These are phyloP conservation scores for Aspergillaceae sp. DNA, from an alignment of 2,329 filamentous ascomycete genomes.

Conservation along the genomic window DNA sequence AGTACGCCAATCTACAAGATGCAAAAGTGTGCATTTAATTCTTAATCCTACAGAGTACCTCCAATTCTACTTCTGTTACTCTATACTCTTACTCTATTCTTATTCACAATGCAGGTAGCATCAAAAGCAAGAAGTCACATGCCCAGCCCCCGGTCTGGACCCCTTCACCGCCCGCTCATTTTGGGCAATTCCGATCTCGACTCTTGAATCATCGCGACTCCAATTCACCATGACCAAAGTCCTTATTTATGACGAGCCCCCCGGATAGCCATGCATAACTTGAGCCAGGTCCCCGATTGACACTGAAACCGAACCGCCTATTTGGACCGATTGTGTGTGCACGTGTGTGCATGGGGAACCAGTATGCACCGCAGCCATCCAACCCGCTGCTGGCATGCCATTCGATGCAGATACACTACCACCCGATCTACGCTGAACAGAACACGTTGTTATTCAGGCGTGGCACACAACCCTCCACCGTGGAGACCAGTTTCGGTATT, in stretches of 20 bases:
- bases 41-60: too few relatives aligned
- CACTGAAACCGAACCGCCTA: neutral
- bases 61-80: too few relatives aligned
- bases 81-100: too few relatives aligned
- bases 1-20: too few relatives aligned
- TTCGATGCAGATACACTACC: slow-evolving; percentile 15
- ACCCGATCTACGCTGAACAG: neutral
- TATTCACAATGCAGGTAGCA: too few relatives aligned
- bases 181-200: neutral
- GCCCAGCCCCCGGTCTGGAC: slow-evolving; percentile 2
- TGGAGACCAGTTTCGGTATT: slow-evolving; percentile 52
- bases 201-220: neutral
- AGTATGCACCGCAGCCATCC: slow-evolving; percentile 30
- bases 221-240: too few relatives aligned
- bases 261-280: slow-evolving; percentile 12
- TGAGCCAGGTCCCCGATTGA: slow-evolving; percentile 6
- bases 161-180: slow-evolving; percentile 11
- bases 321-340: slow-evolving; percentile 1
- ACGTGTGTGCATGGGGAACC: slow-evolving; percentile 20
- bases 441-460: slow-evolving; percentile 19
- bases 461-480: slow-evolving; percentile 37
- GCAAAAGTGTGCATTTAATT: too few relatives aligned
- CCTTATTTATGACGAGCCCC: neutral
- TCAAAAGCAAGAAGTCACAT: slow-evolving; percentile 6
- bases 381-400: slow-evolving; percentile 23